Base-by-base conservation (phyloP, 257 asterid genomes). In the Thymus mandschuricus region DNA sequence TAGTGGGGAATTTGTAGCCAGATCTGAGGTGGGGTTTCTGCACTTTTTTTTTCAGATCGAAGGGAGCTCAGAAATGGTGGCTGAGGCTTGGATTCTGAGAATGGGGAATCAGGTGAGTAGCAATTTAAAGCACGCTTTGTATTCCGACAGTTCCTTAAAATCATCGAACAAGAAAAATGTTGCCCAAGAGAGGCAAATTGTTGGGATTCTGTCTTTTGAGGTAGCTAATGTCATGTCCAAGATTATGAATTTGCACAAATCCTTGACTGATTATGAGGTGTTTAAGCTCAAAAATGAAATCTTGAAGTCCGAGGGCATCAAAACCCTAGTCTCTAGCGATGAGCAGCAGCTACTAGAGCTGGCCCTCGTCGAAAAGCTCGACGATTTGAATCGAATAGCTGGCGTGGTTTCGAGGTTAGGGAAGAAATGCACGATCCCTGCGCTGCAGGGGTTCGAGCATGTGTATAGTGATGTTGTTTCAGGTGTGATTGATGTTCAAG, bases 191-290 rank as follows among this genome's bases (percentile, higher is more conserved):
- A 88, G 80, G 34, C 80, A 78, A 12, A 46, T 66, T 29, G 80
- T 93, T 54, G 98, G 98, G 1, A 95, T 95, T 70, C 84, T 95
- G 13, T 91, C 98, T 27, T 95, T 95, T 75, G 99, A 95, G 80
- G 98, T 92, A 61, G 98, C 98, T 80, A 95, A 92, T 82, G 86
- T 95, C 59, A 95, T 95, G 99, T 89, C 97, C 68, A 95, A 87
- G 76, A 78, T 92, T 81, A 79, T 95, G 77, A 85, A 89, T 75
- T 76, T 91, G 72, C 95, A 95, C 67, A 95, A 87, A 68, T 92
- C 98, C 34, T 76, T 95, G 75, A 63, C 88, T 71, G 90, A 87
- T 13, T 34, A n/a, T 41, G 99, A 88, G 74, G 79, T 88, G 5
- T 63, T 50, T 10, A 89, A 70, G 87, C 91, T 95, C 40, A 91